phyloP scores from a whole-genome alignment of 2,329 filamentous ascomycete genomes.

The Cercospora brassicicola region DNA sequence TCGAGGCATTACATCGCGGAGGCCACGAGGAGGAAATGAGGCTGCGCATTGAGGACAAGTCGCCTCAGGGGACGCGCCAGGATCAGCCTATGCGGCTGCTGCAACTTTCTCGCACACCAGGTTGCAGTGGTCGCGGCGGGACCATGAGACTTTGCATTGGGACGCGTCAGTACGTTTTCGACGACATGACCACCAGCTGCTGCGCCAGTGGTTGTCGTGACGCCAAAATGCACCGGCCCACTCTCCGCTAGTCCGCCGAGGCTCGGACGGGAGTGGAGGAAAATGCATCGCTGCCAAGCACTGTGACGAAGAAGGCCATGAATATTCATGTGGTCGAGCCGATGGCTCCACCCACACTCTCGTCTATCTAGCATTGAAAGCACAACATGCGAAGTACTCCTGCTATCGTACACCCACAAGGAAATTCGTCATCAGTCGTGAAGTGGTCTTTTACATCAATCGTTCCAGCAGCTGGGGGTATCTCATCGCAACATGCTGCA shows the following conservation, averaged over 20 bases:
- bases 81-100: background rate
- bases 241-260: background rate
- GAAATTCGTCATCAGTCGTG: conserved; percentile 2
- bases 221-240: background rate
- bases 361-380: background rate
- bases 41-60: conserved; percentile 11
- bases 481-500: background rate
- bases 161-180: conserved; percentile 2
- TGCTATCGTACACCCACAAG: background rate
- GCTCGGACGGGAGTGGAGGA: conserved; percentile 4
- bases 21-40: background rate
- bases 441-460: background rate
- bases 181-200: background rate
- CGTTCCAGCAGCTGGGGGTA: conserved; percentile 4
- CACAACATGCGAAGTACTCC: background rate
- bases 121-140: background rate
- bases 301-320: background rate
- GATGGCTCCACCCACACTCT: background rate
- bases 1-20: conserved; percentile 6
- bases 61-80: conserved; percentile 2
- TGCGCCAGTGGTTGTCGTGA: background rate
- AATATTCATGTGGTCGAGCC: background rate
- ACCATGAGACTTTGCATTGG: background rate
- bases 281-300: background rate
- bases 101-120: background rate